A percentile compares a stretch with the other conserved stretches of the same genome.
Evolutionary conservation across 306 rosid genomes (phyloP).

Genomic region (Cucumis cinereus): DNA sequence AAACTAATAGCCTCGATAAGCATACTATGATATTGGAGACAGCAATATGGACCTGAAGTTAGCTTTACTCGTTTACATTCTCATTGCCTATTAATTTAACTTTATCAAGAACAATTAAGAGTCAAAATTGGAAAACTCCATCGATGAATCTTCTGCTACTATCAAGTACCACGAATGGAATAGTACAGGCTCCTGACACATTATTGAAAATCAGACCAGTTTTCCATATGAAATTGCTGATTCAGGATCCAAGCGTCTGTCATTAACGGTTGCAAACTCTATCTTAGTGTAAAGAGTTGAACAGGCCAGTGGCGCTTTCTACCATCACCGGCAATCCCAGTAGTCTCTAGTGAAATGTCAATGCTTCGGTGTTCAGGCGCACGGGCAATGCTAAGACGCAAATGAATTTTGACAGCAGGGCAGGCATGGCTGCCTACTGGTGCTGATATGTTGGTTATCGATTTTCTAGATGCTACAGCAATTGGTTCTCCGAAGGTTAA

Average conservation of each 20-base stretch:
- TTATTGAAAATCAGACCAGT: background rate
- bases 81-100: background rate
- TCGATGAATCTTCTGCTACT: background rate
- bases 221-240: background rate
- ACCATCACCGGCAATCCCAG: constrained; percentile 42
- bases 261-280: constrained; percentile 7
- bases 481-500: constrained; percentile 74
- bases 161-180: background rate
- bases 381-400: constrained; percentile 76
- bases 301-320: constrained; percentile 51
- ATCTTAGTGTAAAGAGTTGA: constrained; percentile 44
- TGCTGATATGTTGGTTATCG: constrained; percentile 14
- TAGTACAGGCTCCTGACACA: background rate
- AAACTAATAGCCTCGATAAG: background rate
- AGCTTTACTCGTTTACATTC: background rate
- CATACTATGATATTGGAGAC: background rate
- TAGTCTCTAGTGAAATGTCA: constrained; percentile 77
- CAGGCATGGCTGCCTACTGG: constrained; percentile 41
- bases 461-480: constrained; percentile 31
- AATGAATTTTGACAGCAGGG: constrained; percentile 50
- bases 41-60: background rate
- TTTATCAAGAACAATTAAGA: background rate
- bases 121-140: background rate
- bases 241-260: background rate
- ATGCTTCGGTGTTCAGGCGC: constrained; percentile 75